These are phyloP conservation scores for Stemphylium lycopersici DNA, from an alignment of 2,329 filamentous ascomycete genomes.

Conservation along the genomic window DNA sequence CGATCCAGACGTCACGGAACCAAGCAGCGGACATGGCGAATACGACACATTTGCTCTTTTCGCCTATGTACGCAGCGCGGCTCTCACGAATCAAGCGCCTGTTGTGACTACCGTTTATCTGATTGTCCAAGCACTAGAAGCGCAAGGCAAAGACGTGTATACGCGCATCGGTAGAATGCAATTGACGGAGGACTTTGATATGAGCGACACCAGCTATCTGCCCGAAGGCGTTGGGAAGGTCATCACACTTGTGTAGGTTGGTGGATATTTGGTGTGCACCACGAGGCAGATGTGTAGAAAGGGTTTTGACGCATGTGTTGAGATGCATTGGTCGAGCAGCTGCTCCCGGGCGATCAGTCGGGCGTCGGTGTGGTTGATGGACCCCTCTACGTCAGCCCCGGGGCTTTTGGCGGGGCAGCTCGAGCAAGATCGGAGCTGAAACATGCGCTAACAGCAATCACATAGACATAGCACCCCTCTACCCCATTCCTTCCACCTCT, in stretches of 20 bases:
- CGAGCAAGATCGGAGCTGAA: slow-evolving; percentile 5
- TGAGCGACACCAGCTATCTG: not conserved
- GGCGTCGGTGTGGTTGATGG: not conserved
- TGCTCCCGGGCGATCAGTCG: not conserved
- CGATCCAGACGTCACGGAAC: not conserved
- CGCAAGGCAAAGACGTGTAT: not conserved
- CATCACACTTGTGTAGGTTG: not conserved
- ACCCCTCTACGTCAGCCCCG: slow-evolving; percentile 7
- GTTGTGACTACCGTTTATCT: not conserved
- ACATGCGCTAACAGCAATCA: slow-evolving; percentile 6
- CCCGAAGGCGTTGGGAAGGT: not conserved
- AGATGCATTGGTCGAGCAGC: not conserved
- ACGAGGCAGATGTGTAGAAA: too few relatives aligned
- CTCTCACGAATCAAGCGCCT: not conserved
- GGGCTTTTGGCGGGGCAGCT: slow-evolving; percentile 11
- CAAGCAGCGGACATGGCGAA: not conserved
- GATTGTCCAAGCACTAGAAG: not conserved
- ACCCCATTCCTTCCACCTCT: not conserved
- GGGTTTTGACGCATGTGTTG: too few relatives aligned
- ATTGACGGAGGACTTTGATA: not conserved
- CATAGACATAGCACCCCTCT: not conserved
- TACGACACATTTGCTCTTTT: not conserved
- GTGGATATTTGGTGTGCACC: too few relatives aligned
- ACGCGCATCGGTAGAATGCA: slow-evolving; percentile 1
- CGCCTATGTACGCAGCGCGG: not conserved